Base-by-base conservation (phyloP, 495 filamentous ascomycete genomes). In the Pyronema omphalodes region DNA sequence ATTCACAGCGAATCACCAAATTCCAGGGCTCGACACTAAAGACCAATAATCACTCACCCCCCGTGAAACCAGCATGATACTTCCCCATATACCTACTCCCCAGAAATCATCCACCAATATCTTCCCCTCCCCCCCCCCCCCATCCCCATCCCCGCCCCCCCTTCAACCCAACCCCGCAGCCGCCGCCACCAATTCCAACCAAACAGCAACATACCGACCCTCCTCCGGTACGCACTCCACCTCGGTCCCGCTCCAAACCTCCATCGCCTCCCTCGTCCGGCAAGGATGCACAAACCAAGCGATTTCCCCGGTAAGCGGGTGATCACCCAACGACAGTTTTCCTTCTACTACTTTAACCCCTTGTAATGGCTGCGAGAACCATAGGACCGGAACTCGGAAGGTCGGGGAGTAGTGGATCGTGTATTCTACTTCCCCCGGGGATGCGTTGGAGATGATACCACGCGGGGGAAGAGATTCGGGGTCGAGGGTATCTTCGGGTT, bases 231-330 rank as follows among this genome's bases (percentile, higher is more conserved):
- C 39, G 39, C 6, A n/a, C 11, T 51, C 48, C 15, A 17, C 48
- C 9, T 12, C 48, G 1, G 12, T 18, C 3, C 23, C 48, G 4
- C 11, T 33, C 48, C 48, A 14, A 33, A 40, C 37, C 51, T 8
- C 37, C 52, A 54, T 54, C 29, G 18, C 52, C 7, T 54, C 41
- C 39, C 9, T 19, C 2, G 52, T 54, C 6, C n/a, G n/a, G 15
- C 52, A 54, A 19, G 52, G 52, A 23, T 54, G 52, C 14, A 54
- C 41, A 46, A 54, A 54, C 52, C 52, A 54, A 39, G 40, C 45
- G 3, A 46, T 46, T 19, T 54, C 52, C 3, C 52, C 52, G 3
- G 14, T 54, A 11, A 54, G 1, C 3, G n/a, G 19, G 29, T 54
- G 52, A n/a, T 54, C 52, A 9, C 18, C 39, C 41, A 45, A 41